Evolutionary conservation across 1,284 basidiomycete genomes (phyloP).

Genomic region (Trametes versicolor): DNA sequence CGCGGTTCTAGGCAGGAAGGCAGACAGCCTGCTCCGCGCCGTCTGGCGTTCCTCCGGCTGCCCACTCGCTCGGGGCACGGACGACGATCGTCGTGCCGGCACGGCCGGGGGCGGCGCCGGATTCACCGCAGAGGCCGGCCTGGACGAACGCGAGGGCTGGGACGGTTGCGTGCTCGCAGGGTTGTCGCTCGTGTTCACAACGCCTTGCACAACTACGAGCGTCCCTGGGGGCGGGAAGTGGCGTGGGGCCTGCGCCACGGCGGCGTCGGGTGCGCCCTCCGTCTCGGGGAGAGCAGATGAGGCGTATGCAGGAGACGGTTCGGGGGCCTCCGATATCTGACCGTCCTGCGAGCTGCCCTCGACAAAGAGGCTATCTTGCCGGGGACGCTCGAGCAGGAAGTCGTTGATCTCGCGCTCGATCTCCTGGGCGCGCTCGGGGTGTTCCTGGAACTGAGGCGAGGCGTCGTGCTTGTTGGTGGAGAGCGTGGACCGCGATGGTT

Average conservation of each 20-base stretch:
- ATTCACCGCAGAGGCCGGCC: constrained; percentile 20
- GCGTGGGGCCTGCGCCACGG: constrained; percentile 38
- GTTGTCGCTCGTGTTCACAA: constrained; percentile 79
- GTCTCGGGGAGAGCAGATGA: constrained; percentile 20
- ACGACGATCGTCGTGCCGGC: constrained; percentile 34
- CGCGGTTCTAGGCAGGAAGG: constrained; percentile 39
- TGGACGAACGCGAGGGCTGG: constrained; percentile 25
- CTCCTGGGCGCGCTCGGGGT: constrained; percentile 16
- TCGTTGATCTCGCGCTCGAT: constrained; percentile 35
- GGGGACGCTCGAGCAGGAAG: constrained; percentile 28
- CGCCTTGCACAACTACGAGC: constrained; percentile 81
- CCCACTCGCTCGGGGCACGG: constrained; percentile 21
- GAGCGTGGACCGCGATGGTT: neutral
- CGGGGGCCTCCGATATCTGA: constrained; percentile 14
- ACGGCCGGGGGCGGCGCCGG: constrained; percentile 6
- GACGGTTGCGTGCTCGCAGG: constrained; percentile 33
- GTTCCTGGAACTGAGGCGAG: neutral
- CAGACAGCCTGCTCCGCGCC: constrained; percentile 38
- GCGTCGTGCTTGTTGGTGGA: neutral
- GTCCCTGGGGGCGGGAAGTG: constrained; percentile 79
- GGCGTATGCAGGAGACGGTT: constrained; percentile 1
- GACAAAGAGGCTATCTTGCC: constrained; percentile 20
- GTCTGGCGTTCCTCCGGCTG: constrained; percentile 33
- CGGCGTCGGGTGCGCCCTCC: constrained; percentile 17
- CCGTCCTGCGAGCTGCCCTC: constrained; percentile 33